These are phyloP conservation scores for Ganoderma meredithae DNA, from an alignment of 1,284 basidiomycete genomes.

Conservation along the genomic window DNA sequence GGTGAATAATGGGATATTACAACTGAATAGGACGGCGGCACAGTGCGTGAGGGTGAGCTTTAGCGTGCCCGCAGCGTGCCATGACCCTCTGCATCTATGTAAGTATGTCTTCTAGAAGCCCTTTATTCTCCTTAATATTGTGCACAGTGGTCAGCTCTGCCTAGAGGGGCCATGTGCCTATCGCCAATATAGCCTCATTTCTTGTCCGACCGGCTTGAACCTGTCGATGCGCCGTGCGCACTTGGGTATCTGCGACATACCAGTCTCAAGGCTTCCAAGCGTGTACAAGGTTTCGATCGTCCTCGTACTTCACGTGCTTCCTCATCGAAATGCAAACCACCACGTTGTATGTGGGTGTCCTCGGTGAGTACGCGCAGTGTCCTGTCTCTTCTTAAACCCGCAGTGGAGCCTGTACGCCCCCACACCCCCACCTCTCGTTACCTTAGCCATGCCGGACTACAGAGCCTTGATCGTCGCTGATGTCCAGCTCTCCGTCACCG, in stretches of 20 bases:
- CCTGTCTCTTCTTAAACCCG: not conserved
- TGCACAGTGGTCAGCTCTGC: too few species aligned
- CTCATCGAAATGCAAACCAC: not conserved
- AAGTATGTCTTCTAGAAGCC: too few species aligned
- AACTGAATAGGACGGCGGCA: too few species aligned
- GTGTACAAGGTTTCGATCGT: not conserved
- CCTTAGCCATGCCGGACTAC: constrained; percentile 1
- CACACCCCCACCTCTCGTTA: not conserved
- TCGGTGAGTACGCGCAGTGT: not conserved
- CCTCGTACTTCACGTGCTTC: not conserved
- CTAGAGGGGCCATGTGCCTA: too few species aligned
- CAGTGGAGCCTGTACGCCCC: not conserved
- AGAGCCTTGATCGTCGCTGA: constrained; percentile 5
- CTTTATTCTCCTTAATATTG: too few species aligned
- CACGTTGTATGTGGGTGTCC: not conserved
- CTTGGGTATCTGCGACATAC: not conserved
- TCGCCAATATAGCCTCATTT: too few species aligned
- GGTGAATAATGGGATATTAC: too few species aligned
- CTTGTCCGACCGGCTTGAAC: too few species aligned
- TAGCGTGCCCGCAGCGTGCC: too few species aligned
- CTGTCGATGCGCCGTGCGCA: not conserved
- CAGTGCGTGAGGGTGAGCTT: too few species aligned
- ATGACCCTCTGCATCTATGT: too few species aligned
- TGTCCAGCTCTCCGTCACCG: constrained; percentile 10
- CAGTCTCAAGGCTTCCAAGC: not conserved